A percentile compares a stretch with the other conserved stretches of the same genome.
Evolutionary conservation across 768 basidiomycete species (phyloP).

Genomic region (Lactarius pseudohatsudake): DNA sequence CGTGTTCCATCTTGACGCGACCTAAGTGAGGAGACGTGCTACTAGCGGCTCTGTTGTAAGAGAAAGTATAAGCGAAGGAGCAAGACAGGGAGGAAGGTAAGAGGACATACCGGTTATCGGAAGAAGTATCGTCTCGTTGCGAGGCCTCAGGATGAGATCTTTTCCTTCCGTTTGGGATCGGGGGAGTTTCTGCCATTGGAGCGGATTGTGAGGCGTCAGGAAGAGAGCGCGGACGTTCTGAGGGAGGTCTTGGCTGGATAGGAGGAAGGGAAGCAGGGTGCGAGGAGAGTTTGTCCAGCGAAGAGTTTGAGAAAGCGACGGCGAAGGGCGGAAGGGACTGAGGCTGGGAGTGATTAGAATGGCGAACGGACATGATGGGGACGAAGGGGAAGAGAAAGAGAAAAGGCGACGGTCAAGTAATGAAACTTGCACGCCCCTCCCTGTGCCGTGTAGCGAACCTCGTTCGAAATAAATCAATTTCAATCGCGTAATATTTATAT

Average conservation of each 20-base stretch:
- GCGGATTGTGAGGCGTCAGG: conserved; percentile 29
- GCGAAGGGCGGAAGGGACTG: conserved; percentile 77
- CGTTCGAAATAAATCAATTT: conserved; percentile 4
- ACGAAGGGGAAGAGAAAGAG: conserved; percentile 1
- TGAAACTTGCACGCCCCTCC: neutral
- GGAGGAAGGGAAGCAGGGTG: conserved; percentile 62
- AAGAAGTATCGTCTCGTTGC: conserved; percentile 17
- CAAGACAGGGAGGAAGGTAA: conserved; percentile 25
- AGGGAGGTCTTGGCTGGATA: conserved; percentile 49
- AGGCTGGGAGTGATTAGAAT: conserved; percentile 48
- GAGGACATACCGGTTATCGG: conserved; percentile 27
- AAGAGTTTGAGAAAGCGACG: conserved; percentile 65
- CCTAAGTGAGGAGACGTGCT: conserved; percentile 46
- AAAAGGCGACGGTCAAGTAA: neutral
- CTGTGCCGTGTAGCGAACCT: conserved; percentile 10
- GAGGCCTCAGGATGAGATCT: conserved; percentile 30
- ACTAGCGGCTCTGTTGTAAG: conserved; percentile 29
- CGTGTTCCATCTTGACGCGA: conserved; percentile 64
- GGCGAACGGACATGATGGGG: conserved; percentile 33
- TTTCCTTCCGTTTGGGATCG: conserved; percentile 33
- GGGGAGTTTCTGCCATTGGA: conserved; percentile 23
- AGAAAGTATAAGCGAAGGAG: conserved; percentile 21
- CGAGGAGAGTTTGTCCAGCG: conserved; percentile 49
- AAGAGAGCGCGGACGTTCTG: conserved; percentile 31
- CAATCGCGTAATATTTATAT: conserved; percentile 1